These are phyloP conservation scores for Botryotinia globosa DNA, from an alignment of 2,329 filamentous ascomycete genomes.

Conservation along the genomic window DNA sequence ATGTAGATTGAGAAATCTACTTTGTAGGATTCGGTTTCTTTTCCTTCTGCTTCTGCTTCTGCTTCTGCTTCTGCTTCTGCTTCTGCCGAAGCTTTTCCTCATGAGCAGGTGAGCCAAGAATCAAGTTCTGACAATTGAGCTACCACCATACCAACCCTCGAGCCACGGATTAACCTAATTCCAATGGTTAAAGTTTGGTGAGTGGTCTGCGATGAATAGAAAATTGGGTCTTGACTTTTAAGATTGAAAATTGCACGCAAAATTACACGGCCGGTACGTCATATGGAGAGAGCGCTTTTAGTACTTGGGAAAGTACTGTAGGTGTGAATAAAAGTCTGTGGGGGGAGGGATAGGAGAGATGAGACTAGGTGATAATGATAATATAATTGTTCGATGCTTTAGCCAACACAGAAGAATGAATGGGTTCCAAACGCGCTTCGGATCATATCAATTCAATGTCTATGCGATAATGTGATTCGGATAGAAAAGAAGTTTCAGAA, in stretches of 20 bases:
- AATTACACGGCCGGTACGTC: not conserved
- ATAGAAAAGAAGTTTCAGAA: not conserved
- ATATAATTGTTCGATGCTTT: not conserved
- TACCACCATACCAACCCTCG: conserved; percentile 4
- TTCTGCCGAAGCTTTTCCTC: not conserved
- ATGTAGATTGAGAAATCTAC: not conserved
- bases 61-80: too few species aligned
- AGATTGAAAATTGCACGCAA: not conserved
- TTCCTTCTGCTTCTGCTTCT: not conserved
- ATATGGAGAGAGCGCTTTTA: not conserved
- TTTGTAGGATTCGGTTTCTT: not conserved
- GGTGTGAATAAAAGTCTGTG: not conserved
- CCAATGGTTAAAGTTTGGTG: not conserved
- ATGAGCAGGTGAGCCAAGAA: conserved; percentile 2
- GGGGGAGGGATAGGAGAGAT: not conserved
- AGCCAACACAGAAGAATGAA: not conserved
- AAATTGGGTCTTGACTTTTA: conserved; percentile 4
- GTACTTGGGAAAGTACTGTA: not conserved
- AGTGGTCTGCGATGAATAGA: not conserved
- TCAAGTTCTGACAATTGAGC: not conserved
- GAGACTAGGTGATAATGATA: not conserved
- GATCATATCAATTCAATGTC: not conserved
- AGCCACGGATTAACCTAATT: not conserved
- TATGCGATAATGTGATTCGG: not conserved
- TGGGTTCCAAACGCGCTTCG: not conserved